phyloP scores from a whole-genome alignment of 805 yeast species.

The Candida qinlingensis region DNA sequence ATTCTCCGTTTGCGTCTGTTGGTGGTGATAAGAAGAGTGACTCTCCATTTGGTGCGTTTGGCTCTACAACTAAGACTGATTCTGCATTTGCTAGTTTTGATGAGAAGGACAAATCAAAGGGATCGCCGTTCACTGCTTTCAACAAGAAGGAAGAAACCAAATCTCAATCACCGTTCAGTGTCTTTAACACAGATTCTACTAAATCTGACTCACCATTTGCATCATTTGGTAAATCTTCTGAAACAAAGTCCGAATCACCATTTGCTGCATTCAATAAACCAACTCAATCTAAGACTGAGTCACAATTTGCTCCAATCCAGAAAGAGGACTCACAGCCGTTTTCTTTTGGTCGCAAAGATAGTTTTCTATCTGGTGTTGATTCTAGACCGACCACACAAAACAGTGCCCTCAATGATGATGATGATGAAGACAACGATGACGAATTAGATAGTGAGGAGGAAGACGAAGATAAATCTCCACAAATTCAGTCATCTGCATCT shows the following conservation, averaged over 20 bases:
- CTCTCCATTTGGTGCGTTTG: not conserved
- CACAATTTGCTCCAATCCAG: slow-evolving; percentile 8
- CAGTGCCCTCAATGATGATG: slow-evolving; percentile 2
- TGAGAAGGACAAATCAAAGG: not conserved
- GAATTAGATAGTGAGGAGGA: slow-evolving; percentile 5
- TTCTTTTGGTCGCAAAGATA: not conserved
- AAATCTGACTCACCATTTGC: slow-evolving; percentile 11
- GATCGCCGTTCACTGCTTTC: not conserved
- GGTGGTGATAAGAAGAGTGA: slow-evolving; percentile 4
- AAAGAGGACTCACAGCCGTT: not conserved
- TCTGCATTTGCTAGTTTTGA: slow-evolving; percentile 21
- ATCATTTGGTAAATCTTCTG: slow-evolving; percentile 9
- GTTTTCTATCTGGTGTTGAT: not conserved
- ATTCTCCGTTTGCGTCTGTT: slow-evolving; percentile 22
- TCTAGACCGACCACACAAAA: not conserved
- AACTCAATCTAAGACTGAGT: not conserved
- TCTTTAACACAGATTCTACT: too few relatives aligned
- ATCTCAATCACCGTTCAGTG: too few relatives aligned
- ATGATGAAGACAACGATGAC: slow-evolving; percentile 4
- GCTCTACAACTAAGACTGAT: slow-evolving; percentile 6
- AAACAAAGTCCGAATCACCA: slow-evolving; percentile 4
- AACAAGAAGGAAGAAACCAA: too few relatives aligned
- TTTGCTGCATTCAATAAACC: slow-evolving; percentile 5
- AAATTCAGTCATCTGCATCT: not conserved
- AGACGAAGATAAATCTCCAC: not conserved